phyloP scores from a whole-genome alignment of 257 asterid species.

The Fraxinus anomala region DNA sequence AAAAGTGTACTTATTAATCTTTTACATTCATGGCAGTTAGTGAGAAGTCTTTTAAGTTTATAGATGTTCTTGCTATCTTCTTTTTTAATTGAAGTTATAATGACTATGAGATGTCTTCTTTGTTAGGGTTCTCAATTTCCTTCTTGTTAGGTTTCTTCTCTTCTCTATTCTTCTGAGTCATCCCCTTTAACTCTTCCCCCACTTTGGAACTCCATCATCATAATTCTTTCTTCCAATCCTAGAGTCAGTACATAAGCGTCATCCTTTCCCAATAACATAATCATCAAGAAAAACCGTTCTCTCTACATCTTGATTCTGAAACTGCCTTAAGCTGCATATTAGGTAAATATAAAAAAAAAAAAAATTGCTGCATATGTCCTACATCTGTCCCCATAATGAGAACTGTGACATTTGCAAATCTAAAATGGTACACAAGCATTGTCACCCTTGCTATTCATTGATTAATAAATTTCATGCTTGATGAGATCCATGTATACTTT shows the following conservation, averaged over 20 bases:
- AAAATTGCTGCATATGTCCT: neutral
- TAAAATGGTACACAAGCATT: neutral
- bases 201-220: neutral
- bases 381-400: neutral
- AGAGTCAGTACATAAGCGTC: neutral
- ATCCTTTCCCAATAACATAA: no score
- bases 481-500: neutral
- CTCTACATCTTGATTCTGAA: neutral
- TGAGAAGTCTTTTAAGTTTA: neutral
- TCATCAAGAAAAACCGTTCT: neutral
- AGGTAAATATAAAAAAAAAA: no score
- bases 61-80: conserved; percentile 1
- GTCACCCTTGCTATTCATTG: neutral
- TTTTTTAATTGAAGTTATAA: neutral
- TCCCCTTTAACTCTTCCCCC: neutral
- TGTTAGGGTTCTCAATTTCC: neutral
- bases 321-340: neutral
- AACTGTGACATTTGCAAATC: neutral
- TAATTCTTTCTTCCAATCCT: conserved; percentile 6
- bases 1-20: neutral
- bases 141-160: neutral
- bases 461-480: neutral
- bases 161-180: neutral
- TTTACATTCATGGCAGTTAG: neutral
- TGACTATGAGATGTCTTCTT: neutral